A percentile compares a stretch with the other conserved stretches of the same genome.
Conservation (phyloP, 1,284 basidiomycete species). For the Melanopsichium pennsylvanicum region DNA sequence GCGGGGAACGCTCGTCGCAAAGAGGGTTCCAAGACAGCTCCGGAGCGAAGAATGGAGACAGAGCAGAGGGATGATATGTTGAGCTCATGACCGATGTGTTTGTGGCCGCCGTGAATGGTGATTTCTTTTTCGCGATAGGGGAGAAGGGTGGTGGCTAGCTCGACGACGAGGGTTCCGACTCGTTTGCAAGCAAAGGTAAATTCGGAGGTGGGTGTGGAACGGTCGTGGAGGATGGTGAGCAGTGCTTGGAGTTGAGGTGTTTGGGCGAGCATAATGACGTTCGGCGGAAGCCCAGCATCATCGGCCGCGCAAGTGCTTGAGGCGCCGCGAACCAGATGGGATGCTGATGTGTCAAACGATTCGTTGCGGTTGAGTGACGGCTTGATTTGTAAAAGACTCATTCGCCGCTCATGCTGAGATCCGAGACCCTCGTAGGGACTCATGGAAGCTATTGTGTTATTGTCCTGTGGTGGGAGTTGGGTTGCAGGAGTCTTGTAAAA, state of each 20-base stretch:
- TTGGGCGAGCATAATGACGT: constrained; percentile 77
- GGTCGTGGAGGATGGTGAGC: constrained; percentile 82
- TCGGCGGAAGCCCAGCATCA: constrained; percentile 65
- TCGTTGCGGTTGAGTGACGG: constrained; percentile 12
- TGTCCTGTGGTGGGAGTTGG: not conserved
- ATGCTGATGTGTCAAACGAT: constrained; percentile 4
- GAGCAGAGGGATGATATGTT: constrained; percentile 76
- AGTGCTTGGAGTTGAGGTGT: constrained; percentile 76
- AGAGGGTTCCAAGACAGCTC: constrained; percentile 88
- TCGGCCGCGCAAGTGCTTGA: constrained; percentile 20
- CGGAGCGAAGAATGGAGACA: constrained; percentile 84
- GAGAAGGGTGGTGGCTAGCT: constrained; percentile 81
- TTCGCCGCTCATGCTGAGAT: constrained; percentile 24
- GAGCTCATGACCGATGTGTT: constrained; percentile 74
- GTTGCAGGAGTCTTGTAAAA: constrained; percentile 49
- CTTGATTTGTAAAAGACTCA: constrained; percentile 18
- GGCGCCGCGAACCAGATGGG: not conserved
- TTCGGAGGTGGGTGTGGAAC: constrained; percentile 73
- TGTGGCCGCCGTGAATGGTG: constrained; percentile 72
- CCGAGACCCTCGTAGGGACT: constrained; percentile 30
- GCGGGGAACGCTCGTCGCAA: constrained; percentile 86
- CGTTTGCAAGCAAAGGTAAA: constrained; percentile 90
- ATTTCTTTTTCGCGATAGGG: constrained; percentile 76
- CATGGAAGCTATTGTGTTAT: constrained; percentile 5
- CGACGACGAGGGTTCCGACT: constrained; percentile 82